Evolutionary conservation across 306 rosid species (phyloP).

Genomic region (Arachis stenosperma): DNA sequence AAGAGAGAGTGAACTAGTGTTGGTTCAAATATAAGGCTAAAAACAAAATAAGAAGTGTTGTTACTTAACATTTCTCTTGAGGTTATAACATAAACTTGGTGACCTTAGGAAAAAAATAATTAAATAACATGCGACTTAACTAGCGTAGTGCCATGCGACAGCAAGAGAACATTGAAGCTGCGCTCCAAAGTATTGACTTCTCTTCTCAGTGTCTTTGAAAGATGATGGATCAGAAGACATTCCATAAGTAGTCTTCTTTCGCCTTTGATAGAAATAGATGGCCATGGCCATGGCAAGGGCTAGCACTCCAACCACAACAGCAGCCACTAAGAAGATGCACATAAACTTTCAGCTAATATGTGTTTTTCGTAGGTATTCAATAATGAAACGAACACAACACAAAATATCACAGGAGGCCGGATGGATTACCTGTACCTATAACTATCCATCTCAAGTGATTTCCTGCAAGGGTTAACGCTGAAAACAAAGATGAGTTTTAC

Average conservation of each 20-base stretch:
- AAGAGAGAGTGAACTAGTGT: too few species aligned
- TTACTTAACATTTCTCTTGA: too few species aligned
- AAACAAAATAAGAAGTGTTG: too few species aligned
- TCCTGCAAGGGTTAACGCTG: slow-evolving; percentile 38
- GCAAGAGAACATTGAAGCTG: slow-evolving; percentile 17
- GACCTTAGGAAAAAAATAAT: too few species aligned
- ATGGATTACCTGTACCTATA: slow-evolving; percentile 55
- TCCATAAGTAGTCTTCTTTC: slow-evolving; percentile 36
- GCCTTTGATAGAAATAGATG: slow-evolving; percentile 25
- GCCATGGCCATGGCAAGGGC: not conserved
- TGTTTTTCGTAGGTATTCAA: not conserved
- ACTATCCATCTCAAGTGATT: rapidly evolving
- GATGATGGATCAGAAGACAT: slow-evolving; percentile 44
- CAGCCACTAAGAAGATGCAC: slow-evolving; percentile 36
- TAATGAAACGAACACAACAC: not conserved
- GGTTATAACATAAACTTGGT: too few species aligned
- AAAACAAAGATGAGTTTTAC: slow-evolving; percentile 27
- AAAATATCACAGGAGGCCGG: not conserved
- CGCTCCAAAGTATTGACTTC: slow-evolving; percentile 48
- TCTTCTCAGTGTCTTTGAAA: slow-evolving; percentile 49
- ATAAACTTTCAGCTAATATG: slow-evolving; percentile 17
- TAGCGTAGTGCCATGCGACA: too few species aligned
- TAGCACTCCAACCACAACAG: slow-evolving; percentile 1
- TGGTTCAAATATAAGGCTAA: too few species aligned
- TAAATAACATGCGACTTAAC: too few species aligned